Percentiles rank a stretch among this genome's conserved stretches.
Evolutionary conservation across 305 asterid genomes (phyloP).

Genomic region (Fraxinus sp.): DNA sequence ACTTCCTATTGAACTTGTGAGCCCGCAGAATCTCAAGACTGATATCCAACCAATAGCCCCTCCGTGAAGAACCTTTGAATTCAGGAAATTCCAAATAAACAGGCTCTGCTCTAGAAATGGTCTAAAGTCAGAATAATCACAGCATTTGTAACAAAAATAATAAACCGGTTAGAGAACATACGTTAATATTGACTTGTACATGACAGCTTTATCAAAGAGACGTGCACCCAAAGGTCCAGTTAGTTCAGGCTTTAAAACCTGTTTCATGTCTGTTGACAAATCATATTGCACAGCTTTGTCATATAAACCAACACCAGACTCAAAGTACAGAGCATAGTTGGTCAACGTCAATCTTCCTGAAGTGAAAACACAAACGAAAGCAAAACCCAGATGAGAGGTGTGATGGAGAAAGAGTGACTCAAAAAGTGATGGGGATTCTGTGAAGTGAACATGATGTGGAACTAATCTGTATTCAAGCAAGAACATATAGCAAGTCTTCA

Average conservation of each 20-base stretch:
- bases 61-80: conserved; percentile 83
- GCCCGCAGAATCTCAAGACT: conserved; percentile 76
- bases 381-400: conserved; percentile 16
- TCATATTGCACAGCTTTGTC: conserved; percentile 89
- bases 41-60: conserved; percentile 91
- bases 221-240: conserved; percentile 97
- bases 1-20: conserved; percentile 67
- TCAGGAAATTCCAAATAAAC: conserved; percentile 92
- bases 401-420: conserved; percentile 13
- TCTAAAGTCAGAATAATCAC: conserved; percentile 34
- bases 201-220: conserved; percentile 88
- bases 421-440: background rate
- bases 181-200: conserved; percentile 84
- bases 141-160: conserved; percentile 25
- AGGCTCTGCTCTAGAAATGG: conserved; percentile 69
- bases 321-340: conserved; percentile 79
- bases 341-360: conserved; percentile 91
- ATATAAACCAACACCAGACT: conserved; percentile 82
- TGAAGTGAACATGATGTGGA: conserved; percentile 15
- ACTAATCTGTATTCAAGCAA: conserved; percentile 15
- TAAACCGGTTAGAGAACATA: conserved; percentile 47
- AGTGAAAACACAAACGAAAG: conserved; percentile 24
- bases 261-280: conserved; percentile 69
- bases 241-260: conserved; percentile 83
- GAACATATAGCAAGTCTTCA: conserved; percentile 9